phyloP scores from a whole-genome alignment of 2,329 filamentous ascomycete genomes.

The Fusarium clavum region DNA sequence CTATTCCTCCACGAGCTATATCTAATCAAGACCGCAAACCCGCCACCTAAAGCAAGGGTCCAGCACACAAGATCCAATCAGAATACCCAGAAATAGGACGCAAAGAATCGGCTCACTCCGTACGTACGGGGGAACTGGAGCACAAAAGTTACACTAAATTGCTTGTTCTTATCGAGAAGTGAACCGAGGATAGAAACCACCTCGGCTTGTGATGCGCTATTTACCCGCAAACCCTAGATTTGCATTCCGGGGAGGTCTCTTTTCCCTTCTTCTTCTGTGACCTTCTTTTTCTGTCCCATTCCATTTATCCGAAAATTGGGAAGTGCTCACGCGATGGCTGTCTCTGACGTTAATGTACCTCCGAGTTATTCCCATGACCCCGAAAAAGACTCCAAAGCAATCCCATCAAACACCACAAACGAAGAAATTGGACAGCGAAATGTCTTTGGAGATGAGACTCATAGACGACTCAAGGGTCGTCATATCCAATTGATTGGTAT shows the following conservation, averaged over 20 bases:
- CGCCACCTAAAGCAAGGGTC: conserved; percentile 7
- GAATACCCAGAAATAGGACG: neutral
- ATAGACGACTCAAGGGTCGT: conserved; percentile 65
- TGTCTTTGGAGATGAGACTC: conserved; percentile 50
- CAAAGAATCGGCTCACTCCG: conserved; percentile 12
- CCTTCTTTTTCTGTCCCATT: neutral
- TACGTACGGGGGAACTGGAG: conserved; percentile 7
- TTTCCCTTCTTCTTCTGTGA: neutral
- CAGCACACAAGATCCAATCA: conserved; percentile 6
- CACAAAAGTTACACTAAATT: conserved; percentile 20
- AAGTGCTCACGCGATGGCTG: conserved; percentile 24
- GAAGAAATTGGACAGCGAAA: conserved; percentile 6
- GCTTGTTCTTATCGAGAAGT: neutral
- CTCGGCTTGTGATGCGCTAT: conserved; percentile 28
- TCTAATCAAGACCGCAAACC: conserved; percentile 5
- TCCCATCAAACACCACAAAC: neutral
- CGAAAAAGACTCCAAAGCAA: conserved; percentile 36
- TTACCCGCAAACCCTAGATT: conserved; percentile 4
- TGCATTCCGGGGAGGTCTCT: neutral
- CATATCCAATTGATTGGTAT: conserved; percentile 72
- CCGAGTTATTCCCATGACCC: conserved; percentile 40
- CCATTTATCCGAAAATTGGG: neutral
- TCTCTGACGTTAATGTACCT: conserved; percentile 15
- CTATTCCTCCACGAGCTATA: conserved; percentile 18
- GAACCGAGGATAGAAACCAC: neutral